A percentile compares a stretch with the other conserved stretches of the same genome.
Conservation (phyloP, 2,329 filamentous ascomycete species). For the Leptoxyphium fumago region DNA sequence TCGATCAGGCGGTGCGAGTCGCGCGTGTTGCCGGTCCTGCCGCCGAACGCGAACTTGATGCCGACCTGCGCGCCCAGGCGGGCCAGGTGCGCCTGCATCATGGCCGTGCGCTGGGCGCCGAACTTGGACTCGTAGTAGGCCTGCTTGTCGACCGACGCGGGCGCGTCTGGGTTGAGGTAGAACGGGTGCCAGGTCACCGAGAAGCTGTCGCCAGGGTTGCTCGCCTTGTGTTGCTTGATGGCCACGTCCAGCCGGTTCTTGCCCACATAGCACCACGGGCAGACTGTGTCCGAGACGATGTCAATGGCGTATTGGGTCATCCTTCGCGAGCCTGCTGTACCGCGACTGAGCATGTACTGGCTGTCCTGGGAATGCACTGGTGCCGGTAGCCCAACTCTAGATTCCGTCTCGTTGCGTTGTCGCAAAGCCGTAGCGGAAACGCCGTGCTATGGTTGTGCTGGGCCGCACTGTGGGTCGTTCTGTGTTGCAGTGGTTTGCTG, state of each 20-base stretch:
- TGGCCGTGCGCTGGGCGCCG: constrained; percentile 42
- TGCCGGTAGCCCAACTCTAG: too few relatives aligned
- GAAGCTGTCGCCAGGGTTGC: constrained; percentile 52
- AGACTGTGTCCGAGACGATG: constrained; percentile 69
- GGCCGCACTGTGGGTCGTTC: too few relatives aligned
- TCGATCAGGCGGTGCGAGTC: constrained; percentile 67
- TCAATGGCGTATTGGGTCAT: constrained; percentile 68
- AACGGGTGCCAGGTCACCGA: constrained; percentile 62
- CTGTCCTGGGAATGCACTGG: background rate
- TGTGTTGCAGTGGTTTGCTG: too few relatives aligned
- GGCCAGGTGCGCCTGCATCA: constrained; percentile 44
- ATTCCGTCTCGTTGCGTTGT: too few relatives aligned
- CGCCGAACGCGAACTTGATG: constrained; percentile 58
- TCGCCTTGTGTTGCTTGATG: constrained; percentile 45
- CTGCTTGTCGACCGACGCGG: constrained; percentile 38
- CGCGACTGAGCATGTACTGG: constrained; percentile 3
- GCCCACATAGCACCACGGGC: constrained; percentile 65
- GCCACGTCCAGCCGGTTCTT: constrained; percentile 60
- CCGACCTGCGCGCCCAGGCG: constrained; percentile 49
- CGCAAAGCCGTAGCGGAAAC: too few relatives aligned
- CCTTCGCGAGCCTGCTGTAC: constrained; percentile 9
- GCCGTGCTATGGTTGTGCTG: too few relatives aligned
- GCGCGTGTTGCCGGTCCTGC: constrained; percentile 59
- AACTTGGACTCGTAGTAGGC: constrained; percentile 49
- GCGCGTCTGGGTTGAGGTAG: constrained; percentile 57